Base-by-base conservation (phyloP, 2,329 filamentous ascomycete genomes). In the Xylariaceae sp. region DNA sequence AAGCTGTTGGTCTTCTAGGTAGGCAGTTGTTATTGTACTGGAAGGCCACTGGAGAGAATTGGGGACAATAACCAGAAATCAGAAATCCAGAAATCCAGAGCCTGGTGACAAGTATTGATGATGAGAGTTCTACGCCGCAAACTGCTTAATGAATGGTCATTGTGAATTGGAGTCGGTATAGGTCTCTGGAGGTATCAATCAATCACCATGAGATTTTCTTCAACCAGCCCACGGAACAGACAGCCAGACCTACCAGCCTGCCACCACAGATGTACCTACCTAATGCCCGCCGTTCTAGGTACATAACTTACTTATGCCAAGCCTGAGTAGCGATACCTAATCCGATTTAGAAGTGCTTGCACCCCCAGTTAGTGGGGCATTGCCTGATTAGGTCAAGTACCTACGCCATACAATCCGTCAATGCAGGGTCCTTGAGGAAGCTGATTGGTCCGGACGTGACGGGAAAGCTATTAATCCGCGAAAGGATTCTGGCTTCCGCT, bases 121-220 rank as follows among this genome's bases (percentile, higher is more conserved):
- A 24, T 24, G 11, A 24, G 6, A 7, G 35, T 36, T 41, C 46
- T 46, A 45, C 35, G 27, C 16, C 18, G 21, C 12, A 31, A n/a
- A n/a, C 24, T 37, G 34, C 29, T 17, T 40, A 36, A 23, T 34
- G 37, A 28, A 29, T 24, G 21, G 21, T 24, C 21, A 24, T 24
- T 7, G 21, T 24, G 34, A 38, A 29, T 34, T 27, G 39, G 33
- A 36, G 47, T 38, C 36, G 31, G 48, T 52, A 52, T 24, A 24
- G n/a, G n/a, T n/a, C n/a, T n/a, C n/a, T n/a, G n/a, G n/a, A n/a
- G n/a, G n/a, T n/a, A n/a, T n/a, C n/a, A n/a, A n/a, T 24, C 21
- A 24, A 24, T 55, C 49, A 35, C 52, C 48, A 50, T 57, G 46
- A 55, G 53, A 55, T 57, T 57, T 57, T 57, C 54, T 44, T 53